A percentile compares a stretch with the other conserved stretches of the same genome.
These are phyloP conservation scores for Penicillium sp. DNA, from an alignment of 2,329 filamentous ascomycete genomes.

Conservation along the genomic window DNA sequence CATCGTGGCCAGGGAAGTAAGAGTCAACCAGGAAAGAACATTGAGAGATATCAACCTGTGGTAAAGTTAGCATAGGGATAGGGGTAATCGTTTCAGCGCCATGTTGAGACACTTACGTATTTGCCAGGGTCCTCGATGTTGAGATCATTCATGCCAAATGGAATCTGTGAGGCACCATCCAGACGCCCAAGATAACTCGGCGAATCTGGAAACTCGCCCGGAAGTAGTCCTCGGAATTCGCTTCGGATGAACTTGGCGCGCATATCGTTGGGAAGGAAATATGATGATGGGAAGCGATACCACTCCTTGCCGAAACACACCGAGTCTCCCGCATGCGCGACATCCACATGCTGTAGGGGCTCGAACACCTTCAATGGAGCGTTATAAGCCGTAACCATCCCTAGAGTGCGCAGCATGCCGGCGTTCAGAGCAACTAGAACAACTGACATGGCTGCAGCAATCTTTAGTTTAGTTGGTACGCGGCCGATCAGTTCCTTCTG, in stretches of 20 bases:
- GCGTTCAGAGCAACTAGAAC: constrained; percentile 64
- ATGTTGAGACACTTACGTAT: constrained; percentile 61
- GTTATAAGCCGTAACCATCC: constrained; percentile 76
- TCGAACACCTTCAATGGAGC: constrained; percentile 69
- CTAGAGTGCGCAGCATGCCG: constrained; percentile 69
- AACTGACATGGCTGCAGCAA: constrained; percentile 59
- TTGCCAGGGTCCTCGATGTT: constrained; percentile 85
- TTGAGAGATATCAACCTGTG: constrained; percentile 62
- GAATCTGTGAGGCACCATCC: constrained; percentile 78
- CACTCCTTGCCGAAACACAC: constrained; percentile 96
- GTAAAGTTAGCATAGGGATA: constrained; percentile 14
- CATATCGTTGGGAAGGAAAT: constrained; percentile 80
- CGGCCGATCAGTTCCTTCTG: constrained; percentile 65
- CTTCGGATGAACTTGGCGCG: constrained; percentile 86
- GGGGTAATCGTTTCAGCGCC: background rate
- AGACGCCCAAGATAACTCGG: constrained; percentile 67
- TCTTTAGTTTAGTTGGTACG: constrained; percentile 72
- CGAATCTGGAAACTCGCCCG: constrained; percentile 83
- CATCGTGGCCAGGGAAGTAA: constrained; percentile 61
- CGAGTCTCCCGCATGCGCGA: constrained; percentile 62
- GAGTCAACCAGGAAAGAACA: constrained; percentile 89
- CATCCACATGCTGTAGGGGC: constrained; percentile 46
- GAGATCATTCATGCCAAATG: constrained; percentile 83
- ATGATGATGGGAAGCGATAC: constrained; percentile 95
- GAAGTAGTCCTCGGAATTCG: constrained; percentile 83